A percentile compares a stretch with the other conserved stretches of the same genome.
These are phyloP conservation scores for Neonectria magnoliae DNA, from an alignment of 2,329 filamentous ascomycete genomes.

Conservation along the genomic window DNA sequence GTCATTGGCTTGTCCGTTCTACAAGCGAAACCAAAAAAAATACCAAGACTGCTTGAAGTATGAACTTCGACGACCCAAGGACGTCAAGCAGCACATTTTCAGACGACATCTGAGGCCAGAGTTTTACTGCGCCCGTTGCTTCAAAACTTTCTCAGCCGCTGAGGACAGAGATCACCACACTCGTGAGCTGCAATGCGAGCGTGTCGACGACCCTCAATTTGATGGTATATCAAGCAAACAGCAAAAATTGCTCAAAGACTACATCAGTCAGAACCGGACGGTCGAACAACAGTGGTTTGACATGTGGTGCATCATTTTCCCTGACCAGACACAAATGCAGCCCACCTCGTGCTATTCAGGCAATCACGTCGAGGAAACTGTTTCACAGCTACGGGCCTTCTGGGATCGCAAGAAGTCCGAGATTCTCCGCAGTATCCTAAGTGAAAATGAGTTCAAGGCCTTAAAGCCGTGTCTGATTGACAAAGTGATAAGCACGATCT, in stretches of 20 bases:
- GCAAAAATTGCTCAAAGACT: not conserved
- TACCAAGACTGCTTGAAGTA: not conserved
- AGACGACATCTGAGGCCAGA: not conserved
- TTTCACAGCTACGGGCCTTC: not conserved
- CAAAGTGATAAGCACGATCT: not conserved
- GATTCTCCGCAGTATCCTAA: not conserved
- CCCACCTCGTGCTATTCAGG: not conserved
- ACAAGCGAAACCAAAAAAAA: not conserved
- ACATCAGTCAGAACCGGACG: not conserved
- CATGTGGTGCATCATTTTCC: not conserved
- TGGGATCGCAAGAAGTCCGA: not conserved
- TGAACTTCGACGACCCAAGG: not conserved
- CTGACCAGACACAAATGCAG: not conserved
- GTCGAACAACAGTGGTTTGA: not conserved
- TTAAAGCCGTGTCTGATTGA: not conserved
- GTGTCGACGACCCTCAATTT: not conserved
- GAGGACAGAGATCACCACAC: not conserved
- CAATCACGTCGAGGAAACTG: not conserved
- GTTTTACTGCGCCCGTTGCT: not conserved
- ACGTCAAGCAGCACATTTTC: not conserved
- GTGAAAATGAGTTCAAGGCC: not conserved
- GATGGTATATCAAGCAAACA: not conserved
- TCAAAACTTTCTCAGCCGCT: not conserved
- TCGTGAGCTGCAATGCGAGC: not conserved
- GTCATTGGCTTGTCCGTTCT: not conserved